phyloP scores from a whole-genome alignment of 1,284 basidiomycete genomes.

The Wallemia mellicola region DNA sequence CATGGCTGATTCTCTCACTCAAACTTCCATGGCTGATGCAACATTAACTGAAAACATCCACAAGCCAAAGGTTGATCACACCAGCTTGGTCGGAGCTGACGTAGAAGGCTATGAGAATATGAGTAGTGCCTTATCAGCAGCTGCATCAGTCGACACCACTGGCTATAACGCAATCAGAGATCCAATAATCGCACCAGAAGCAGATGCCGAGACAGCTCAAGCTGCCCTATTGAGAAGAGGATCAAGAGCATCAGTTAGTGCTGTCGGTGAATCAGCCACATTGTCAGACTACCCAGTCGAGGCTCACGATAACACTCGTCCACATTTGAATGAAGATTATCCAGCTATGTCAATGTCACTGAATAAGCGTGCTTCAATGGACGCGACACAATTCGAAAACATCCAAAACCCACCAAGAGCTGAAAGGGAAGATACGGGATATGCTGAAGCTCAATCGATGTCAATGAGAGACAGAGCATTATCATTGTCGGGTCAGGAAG shows the following conservation, averaged over 20 bases:
- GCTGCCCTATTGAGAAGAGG: neutral
- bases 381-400: neutral
- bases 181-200: constrained; percentile 1
- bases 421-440: neutral
- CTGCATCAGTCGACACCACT: neutral
- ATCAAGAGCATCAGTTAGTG: neutral
- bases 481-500: neutral
- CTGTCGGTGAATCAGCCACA: neutral
- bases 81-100: neutral
- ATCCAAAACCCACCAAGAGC: neutral
- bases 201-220: neutral
- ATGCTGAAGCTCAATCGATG: neutral
- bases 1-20: neutral
- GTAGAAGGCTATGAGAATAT: neutral
- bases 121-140: neutral
- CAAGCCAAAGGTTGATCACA: neutral
- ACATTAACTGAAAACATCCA: neutral
- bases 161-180: neutral
- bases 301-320: neutral
- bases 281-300: neutral
- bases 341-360: constrained; percentile 1
- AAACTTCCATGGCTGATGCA: neutral
- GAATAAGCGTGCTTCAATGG: neutral
- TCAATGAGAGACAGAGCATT: neutral
- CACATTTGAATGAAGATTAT: neutral